Evolutionary conservation across 345 rosid species (phyloP).

Genomic region (Eucalyptus lansdowneana): DNA sequence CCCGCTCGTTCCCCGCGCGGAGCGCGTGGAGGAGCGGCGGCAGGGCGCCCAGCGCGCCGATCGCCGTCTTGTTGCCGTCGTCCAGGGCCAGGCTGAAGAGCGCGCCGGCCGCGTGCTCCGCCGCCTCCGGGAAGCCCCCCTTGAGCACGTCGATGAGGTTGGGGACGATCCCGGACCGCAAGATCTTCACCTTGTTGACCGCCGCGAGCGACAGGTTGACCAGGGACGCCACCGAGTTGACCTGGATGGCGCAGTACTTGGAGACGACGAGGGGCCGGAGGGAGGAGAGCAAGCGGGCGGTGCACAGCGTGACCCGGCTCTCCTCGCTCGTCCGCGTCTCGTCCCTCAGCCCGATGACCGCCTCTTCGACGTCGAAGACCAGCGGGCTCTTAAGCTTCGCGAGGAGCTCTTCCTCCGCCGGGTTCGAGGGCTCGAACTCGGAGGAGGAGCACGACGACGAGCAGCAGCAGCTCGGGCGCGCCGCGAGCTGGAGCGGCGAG

Average conservation of each 20-base stretch:
- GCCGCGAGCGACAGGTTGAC: slow-evolving; percentile 71
- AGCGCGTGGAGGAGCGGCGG: slow-evolving; percentile 60
- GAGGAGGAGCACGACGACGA: slow-evolving; percentile 61
- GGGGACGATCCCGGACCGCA: slow-evolving; percentile 81
- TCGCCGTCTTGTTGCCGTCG: slow-evolving; percentile 68
- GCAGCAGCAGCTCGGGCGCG: slow-evolving; percentile 54
- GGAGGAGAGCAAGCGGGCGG: slow-evolving; percentile 32
- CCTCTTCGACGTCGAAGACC: slow-evolving; percentile 50
- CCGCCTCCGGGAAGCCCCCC: slow-evolving; percentile 59
- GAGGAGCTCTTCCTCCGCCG: slow-evolving; percentile 41
- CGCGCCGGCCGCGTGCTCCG: slow-evolving; percentile 74
- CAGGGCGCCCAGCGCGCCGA: slow-evolving; percentile 80
- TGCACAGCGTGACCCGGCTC: slow-evolving; percentile 35
- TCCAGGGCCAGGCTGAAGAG: slow-evolving; percentile 75
- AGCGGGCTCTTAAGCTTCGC: slow-evolving; percentile 36
- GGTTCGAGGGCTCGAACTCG: slow-evolving; percentile 11
- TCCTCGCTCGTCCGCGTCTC: slow-evolving; percentile 44
- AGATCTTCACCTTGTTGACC: slow-evolving; percentile 63
- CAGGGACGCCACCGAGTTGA: slow-evolving; percentile 56
- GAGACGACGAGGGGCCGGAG: slow-evolving; percentile 38
- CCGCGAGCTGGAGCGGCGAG: slow-evolving; percentile 30
- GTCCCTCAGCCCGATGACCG: slow-evolving; percentile 32
- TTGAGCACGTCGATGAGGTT: slow-evolving; percentile 52
- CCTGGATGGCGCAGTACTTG: slow-evolving; percentile 50
- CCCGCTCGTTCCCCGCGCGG: slow-evolving; percentile 39